Percentiles rank a stretch among this genome's conserved stretches.
These are phyloP conservation scores for Rhodotorula glutinis DNA, from an alignment of 1,284 basidiomycete genomes.

Conservation along the genomic window DNA sequence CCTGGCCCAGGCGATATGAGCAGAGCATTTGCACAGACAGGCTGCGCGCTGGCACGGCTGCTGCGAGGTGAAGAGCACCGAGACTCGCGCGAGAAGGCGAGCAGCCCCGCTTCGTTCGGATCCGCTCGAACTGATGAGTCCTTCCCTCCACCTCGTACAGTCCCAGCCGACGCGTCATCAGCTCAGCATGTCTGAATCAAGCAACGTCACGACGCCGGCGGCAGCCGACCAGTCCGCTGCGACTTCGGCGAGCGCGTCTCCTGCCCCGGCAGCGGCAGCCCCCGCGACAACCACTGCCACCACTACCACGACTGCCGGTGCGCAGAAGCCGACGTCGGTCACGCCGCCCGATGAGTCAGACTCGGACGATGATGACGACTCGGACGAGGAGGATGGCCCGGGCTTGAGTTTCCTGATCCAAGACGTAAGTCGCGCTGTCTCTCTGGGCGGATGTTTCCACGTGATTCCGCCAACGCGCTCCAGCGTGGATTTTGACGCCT, in stretches of 20 bases:
- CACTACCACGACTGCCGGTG: background rate
- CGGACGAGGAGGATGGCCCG: constrained; percentile 33
- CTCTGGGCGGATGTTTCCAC: background rate
- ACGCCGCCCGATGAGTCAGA: constrained; percentile 15
- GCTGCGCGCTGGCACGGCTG: no score
- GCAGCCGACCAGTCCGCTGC: background rate
- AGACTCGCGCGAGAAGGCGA: no score
- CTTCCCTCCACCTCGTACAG: no score
- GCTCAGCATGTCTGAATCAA: background rate
- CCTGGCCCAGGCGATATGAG: no score
- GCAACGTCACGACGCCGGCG: background rate
- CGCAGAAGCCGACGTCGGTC: constrained; percentile 2
- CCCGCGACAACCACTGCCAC: constrained; percentile 11
- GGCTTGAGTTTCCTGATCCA: constrained; percentile 34
- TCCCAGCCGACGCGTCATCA: no score
- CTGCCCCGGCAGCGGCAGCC: background rate
- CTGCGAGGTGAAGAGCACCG: no score
- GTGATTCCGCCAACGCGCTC: background rate
- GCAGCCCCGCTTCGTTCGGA: background rate
- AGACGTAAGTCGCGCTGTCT: constrained; percentile 12
- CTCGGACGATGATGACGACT: constrained; percentile 22
- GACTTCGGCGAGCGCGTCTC: background rate
- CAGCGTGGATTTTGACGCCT: no score
- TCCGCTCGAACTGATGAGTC: no score
- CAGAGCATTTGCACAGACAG: no score